These are phyloP conservation scores for Solidago caesia DNA, from an alignment of 129 eudicot species.

Conservation along the genomic window DNA sequence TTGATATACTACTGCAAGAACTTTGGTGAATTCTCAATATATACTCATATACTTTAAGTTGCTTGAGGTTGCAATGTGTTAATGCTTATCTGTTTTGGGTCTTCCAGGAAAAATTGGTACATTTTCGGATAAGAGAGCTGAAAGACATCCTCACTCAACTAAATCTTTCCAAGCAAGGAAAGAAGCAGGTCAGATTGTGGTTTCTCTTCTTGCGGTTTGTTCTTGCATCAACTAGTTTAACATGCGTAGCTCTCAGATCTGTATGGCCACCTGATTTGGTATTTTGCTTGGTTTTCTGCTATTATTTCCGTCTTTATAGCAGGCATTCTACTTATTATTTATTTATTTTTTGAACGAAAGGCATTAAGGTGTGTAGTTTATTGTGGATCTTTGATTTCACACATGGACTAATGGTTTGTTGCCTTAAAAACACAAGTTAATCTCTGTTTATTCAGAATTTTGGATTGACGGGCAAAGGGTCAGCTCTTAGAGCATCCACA, in stretches of 20 bases:
- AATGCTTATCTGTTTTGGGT: not conserved
- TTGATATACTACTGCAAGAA: not conserved
- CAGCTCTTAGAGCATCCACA: no score
- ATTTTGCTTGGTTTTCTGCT: not conserved
- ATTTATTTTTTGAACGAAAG: not conserved
- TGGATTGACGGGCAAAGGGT: constrained; percentile 8
- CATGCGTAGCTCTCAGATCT: constrained; percentile 2
- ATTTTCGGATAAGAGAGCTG: constrained; percentile 92
- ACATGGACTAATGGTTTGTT: no score
- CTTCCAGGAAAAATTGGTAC: constrained; percentile 76
- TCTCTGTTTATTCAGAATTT: not conserved
- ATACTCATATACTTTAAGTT: constrained; percentile 6
- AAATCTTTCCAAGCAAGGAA: constrained; percentile 97
- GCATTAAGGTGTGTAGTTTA: not conserved
- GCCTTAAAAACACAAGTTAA: no score
- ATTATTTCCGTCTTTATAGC: constrained; percentile 8
- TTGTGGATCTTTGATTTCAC: not conserved
- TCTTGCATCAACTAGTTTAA: not conserved
- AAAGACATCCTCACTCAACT: constrained; percentile 84
- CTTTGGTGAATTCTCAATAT: not conserved
- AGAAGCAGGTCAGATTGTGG: constrained; percentile 70
- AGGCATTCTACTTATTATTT: not conserved
- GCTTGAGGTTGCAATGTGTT: constrained; percentile 23
- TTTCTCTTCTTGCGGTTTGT: constrained; percentile 11
- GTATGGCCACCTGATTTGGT: constrained; percentile 16